A percentile compares a stretch with the other conserved stretches of the same genome.
These are phyloP conservation scores for Paecilomyces sp. DNA, from an alignment of 2,329 filamentous ascomycete genomes.

Conservation along the genomic window DNA sequence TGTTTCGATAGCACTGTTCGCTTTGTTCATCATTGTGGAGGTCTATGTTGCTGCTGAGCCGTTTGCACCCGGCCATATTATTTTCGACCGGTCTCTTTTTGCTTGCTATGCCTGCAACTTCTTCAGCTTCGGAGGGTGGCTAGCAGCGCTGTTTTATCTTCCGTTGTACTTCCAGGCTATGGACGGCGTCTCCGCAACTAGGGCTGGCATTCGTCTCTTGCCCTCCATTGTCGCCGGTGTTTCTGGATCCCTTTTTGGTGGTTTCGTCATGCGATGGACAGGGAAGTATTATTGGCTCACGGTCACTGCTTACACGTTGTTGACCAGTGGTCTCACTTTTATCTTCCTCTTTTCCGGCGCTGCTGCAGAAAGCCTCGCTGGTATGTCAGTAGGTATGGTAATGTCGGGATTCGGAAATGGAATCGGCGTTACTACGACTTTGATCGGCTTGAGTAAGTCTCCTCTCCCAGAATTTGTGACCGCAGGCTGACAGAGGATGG, in stretches of 20 bases:
- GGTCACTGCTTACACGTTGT: slow-evolving; percentile 45
- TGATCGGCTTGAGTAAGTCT: slow-evolving; percentile 56
- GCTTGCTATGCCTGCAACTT: slow-evolving; percentile 66
- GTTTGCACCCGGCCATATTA: slow-evolving; percentile 67
- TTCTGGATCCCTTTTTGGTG: slow-evolving; percentile 56
- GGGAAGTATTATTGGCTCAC: slow-evolving; percentile 68
- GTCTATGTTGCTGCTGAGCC: slow-evolving; percentile 60
- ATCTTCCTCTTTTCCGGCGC: slow-evolving; percentile 53
- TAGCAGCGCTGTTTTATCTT: slow-evolving; percentile 62
- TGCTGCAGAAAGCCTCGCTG: slow-evolving; percentile 40
- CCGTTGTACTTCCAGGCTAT: slow-evolving; percentile 73
- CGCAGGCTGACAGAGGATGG: slow-evolving; percentile 4
- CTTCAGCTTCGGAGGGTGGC: slow-evolving; percentile 57
- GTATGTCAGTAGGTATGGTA: slow-evolving; percentile 52
- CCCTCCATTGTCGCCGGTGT: slow-evolving; percentile 59
- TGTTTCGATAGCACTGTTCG: slow-evolving; percentile 52
- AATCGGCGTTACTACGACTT: slow-evolving; percentile 61
- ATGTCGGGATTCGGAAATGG: slow-evolving; percentile 49
- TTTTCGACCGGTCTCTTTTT: slow-evolving; percentile 60
- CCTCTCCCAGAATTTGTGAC: background rate
- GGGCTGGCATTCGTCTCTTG: slow-evolving; percentile 59
- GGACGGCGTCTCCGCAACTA: slow-evolving; percentile 55
- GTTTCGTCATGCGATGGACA: slow-evolving; percentile 61
- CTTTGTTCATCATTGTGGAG: slow-evolving; percentile 63
- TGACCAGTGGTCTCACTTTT: slow-evolving; percentile 49